These are phyloP conservation scores for Cercospora nicotianae DNA, from an alignment of 2,329 filamentous ascomycete species.

Conservation along the genomic window DNA sequence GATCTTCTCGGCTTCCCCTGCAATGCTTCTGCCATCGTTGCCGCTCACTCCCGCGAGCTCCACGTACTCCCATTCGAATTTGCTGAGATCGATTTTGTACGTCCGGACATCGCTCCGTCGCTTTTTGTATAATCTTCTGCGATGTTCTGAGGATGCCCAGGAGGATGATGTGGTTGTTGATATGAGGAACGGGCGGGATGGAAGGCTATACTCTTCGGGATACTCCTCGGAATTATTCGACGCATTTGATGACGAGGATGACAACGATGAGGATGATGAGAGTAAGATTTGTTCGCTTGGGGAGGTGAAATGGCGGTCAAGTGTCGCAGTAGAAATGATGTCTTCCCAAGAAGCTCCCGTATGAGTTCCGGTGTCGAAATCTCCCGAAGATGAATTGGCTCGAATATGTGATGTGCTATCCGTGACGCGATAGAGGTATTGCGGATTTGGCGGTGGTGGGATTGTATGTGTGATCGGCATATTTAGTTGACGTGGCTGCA, in stretches of 20 bases:
- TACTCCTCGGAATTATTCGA: background rate
- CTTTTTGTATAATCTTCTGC: slow-evolving; percentile 10
- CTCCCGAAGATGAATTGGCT: slow-evolving; percentile 2
- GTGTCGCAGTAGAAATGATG: slow-evolving; percentile 13
- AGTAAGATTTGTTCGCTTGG: background rate
- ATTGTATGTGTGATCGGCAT: slow-evolving; percentile 5
- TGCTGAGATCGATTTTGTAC: slow-evolving; percentile 5
- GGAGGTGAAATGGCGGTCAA: slow-evolving; percentile 14
- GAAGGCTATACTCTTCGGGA: background rate
- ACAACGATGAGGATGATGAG: background rate
- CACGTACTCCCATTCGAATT: slow-evolving; percentile 10
- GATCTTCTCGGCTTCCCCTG: background rate
- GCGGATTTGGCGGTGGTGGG: slow-evolving; percentile 12
- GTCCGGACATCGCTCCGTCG: slow-evolving; percentile 7
- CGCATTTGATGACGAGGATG: background rate
- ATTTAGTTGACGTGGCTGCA: background rate
- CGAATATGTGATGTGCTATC: slow-evolving; percentile 19
- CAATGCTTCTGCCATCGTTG: background rate
- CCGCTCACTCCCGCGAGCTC: background rate
- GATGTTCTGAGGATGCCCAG: slow-evolving; percentile 11
- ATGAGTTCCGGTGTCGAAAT: slow-evolving; percentile 19
- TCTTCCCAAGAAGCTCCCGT: slow-evolving; percentile 19
- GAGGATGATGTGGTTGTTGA: slow-evolving; percentile 7
- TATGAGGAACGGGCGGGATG: background rate
- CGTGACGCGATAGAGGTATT: slow-evolving; percentile 21